Percentiles rank a stretch among this genome's conserved stretches.
phyloP scores from a whole-genome alignment of 306 rosid species.

The Cucurbita pepo region DNA sequence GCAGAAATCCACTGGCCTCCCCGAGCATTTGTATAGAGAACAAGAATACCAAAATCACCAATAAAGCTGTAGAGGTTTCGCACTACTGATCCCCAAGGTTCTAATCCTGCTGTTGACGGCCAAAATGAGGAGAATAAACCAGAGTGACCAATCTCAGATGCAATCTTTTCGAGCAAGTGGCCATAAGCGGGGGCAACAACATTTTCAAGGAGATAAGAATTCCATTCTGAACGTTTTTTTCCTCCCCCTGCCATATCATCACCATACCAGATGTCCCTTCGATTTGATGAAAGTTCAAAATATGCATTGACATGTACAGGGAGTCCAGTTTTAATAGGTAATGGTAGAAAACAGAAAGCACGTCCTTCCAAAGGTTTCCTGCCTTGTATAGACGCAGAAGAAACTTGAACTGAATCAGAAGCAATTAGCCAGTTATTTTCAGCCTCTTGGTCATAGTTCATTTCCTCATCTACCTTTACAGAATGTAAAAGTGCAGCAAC shows the following conservation, averaged over 20 bases:
- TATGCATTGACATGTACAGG: slow-evolving; percentile 92
- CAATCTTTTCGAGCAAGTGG: slow-evolving; percentile 73
- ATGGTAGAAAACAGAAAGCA: slow-evolving; percentile 88
- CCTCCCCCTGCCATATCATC: slow-evolving; percentile 97
- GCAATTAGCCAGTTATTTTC: slow-evolving; percentile 16
- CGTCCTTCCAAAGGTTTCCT: slow-evolving; percentile 61
- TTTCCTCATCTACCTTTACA: slow-evolving; percentile 30
- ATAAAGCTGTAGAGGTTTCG: slow-evolving; percentile 55
- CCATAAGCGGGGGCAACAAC: slow-evolving; percentile 95
- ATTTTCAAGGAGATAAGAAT: slow-evolving; percentile 79
- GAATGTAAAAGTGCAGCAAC: slow-evolving; percentile 78
- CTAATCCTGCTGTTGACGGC: slow-evolving; percentile 58
- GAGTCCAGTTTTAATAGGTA: slow-evolving; percentile 78
- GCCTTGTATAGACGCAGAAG: slow-evolving; percentile 28
- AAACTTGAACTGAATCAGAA: slow-evolving; percentile 34
- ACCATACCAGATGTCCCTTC: slow-evolving; percentile 98
- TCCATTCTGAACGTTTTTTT: slow-evolving; percentile 95
- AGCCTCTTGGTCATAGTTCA: slow-evolving; percentile 17
- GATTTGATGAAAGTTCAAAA: slow-evolving; percentile 92
- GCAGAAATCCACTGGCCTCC: slow-evolving; percentile 96
- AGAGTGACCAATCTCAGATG: slow-evolving; percentile 70
- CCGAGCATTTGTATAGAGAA: slow-evolving; percentile 73
- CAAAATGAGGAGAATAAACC: slow-evolving; percentile 82
- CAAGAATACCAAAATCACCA: slow-evolving; percentile 56
- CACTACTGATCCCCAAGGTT: slow-evolving; percentile 83